These are phyloP conservation scores for Alternaria ventricosa DNA, from an alignment of 2,329 filamentous ascomycete species.

Conservation along the genomic window DNA sequence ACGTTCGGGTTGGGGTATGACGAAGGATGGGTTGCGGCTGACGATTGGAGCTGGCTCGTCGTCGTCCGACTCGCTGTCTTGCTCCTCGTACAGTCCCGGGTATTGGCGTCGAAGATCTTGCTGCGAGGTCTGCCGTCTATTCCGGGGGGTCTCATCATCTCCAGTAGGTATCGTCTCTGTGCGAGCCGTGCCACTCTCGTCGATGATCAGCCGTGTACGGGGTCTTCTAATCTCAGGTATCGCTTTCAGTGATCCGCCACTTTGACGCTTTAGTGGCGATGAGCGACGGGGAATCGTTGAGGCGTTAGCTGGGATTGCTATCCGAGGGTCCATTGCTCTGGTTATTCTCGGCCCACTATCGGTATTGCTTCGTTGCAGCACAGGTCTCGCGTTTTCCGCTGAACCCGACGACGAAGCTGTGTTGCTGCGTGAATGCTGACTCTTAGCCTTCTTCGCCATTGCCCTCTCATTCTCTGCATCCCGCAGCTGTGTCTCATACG, in stretches of 20 bases:
- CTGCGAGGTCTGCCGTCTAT: constrained; percentile 31
- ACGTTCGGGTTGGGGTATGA: constrained; percentile 38
- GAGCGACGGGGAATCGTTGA: constrained; percentile 51
- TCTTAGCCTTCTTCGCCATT: constrained; percentile 36
- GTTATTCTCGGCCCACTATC: constrained; percentile 48
- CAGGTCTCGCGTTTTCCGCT: constrained; percentile 37
- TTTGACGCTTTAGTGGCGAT: constrained; percentile 56
- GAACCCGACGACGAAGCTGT: constrained; percentile 50
- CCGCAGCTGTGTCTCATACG: constrained; percentile 48
- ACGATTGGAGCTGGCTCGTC: constrained; percentile 40
- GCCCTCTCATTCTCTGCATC: constrained; percentile 47
- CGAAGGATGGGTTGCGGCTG: constrained; percentile 48
- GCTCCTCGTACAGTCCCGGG: constrained; percentile 53
- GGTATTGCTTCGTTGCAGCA: constrained; percentile 56
- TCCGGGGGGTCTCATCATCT: constrained; percentile 39
- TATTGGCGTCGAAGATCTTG: constrained; percentile 47
- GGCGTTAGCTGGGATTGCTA: constrained; percentile 27
- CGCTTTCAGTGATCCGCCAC: constrained; percentile 50
- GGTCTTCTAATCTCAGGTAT: constrained; percentile 55
- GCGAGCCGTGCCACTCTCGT: constrained; percentile 56
- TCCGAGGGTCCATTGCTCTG: constrained; percentile 40
- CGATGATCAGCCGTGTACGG: constrained; percentile 55
- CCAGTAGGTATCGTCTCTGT: constrained; percentile 53
- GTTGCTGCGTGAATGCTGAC: constrained; percentile 49
- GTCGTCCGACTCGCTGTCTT: constrained; percentile 48